Base-by-base conservation (phyloP, 208 protist species). In the Sergeia podlipaevii region DNA sequence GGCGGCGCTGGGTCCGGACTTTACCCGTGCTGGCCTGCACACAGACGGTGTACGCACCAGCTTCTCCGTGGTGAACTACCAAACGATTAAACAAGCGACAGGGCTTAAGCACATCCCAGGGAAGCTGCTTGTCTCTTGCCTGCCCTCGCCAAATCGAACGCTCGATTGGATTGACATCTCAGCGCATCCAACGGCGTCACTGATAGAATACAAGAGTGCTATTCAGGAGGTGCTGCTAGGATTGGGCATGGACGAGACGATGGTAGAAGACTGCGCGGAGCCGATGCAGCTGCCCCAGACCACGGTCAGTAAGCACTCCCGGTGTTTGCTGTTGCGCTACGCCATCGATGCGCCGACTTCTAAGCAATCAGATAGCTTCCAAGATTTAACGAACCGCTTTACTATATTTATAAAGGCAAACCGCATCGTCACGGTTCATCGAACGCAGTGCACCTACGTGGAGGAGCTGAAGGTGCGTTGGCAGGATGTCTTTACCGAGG, bases 331-430 rank as follows among this genome's bases (percentile, higher is more conserved):
- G 26, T 57, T 92, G 41, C 80, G 84, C 39, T 89, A 86, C 62
- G 80, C 77, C 10, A 77, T 80, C 7, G 65, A 77, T n/a, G 60
- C 59, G 11, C 50, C 59, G 21, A 23, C 60, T 3, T 49, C 65
- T 59, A 69, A 61, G 37, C 61, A 63, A 27, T 65, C 74, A 54
- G 77, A 87, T 46, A 81, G 55, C 46, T 76, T 92, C 38, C 80
- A 92, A 34, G 80, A 86, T 32, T 43, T 92, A 2, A 92, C 84
- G 13, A 83, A 86, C 57, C 84, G 79, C 37, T 77, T 92, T 42
- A 85, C 80, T 20, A 60, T 92, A 6, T 76, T 81, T 44, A 30
- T 89, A 20, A 44, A 60, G 15, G 41, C 37, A 11, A 52, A 38
- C 0, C 47, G 49, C n/a, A 58, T 88, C 50, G 64, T 89, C 13